phyloP scores from a whole-genome alignment of 192 early-diverging fungal species.

The Jimgerdemannia flammicorona region DNA sequence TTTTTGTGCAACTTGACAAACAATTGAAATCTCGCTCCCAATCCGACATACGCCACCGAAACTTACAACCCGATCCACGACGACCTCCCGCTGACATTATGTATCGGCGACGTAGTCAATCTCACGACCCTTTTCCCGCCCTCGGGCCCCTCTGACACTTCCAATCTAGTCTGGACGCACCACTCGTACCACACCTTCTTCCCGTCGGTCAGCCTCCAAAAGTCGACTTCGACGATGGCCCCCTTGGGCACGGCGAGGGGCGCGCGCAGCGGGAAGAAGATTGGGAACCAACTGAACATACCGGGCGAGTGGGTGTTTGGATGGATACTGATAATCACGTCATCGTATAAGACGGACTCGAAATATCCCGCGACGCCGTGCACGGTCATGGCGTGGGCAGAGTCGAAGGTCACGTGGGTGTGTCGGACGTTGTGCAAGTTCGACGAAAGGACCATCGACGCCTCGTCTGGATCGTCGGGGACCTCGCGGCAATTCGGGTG shows the following conservation, averaged over 20 bases:
- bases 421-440: slow-evolving; percentile 78
- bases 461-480: slow-evolving; percentile 29
- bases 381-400: slow-evolving; percentile 54
- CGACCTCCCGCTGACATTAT: slow-evolving; percentile 68
- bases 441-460: slow-evolving; percentile 19
- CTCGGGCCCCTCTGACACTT: slow-evolving; percentile 18
- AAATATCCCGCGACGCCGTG: slow-evolving; percentile 98
- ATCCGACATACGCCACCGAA: neutral
- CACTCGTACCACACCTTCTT: slow-evolving; percentile 99
- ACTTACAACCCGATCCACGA: slow-evolving; percentile 75
- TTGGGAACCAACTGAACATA: slow-evolving; percentile 99
- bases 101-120: slow-evolving; percentile 45
- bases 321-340: slow-evolving; percentile 73
- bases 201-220: slow-evolving; percentile 80
- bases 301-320: slow-evolving; percentile 83
- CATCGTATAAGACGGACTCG: slow-evolving; percentile 85
- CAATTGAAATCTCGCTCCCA: too few species aligned
- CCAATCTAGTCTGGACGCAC: slow-evolving; percentile 45
- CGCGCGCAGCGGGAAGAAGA: slow-evolving; percentile 83
- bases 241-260: slow-evolving; percentile 69
- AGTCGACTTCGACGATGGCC: slow-evolving; percentile 59
- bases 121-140: slow-evolving; percentile 1
- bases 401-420: slow-evolving; percentile 49
- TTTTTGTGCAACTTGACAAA: too few species aligned
- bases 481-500: slow-evolving; percentile 60